phyloP scores from a whole-genome alignment of 2,329 filamentous ascomycete species.

The Ceratocystis alfenasii region DNA sequence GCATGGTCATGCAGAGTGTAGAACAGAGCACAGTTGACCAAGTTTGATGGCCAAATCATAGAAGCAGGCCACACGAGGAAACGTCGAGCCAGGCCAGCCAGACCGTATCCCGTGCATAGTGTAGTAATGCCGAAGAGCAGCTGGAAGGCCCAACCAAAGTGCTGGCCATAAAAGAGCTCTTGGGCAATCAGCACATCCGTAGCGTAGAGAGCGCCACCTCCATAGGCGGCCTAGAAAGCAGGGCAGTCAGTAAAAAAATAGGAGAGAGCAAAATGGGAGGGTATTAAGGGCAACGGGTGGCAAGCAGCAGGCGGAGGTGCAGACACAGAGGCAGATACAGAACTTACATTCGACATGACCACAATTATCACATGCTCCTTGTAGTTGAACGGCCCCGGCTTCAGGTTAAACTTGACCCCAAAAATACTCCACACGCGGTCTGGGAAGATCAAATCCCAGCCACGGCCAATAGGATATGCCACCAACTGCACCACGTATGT shows the following conservation, averaged over 20 bases:
- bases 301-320: not conserved
- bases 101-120: constrained; percentile 51
- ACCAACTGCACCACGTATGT: constrained; percentile 52
- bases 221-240: constrained; percentile 40
- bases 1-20: constrained; percentile 52
- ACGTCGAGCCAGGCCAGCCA: constrained; percentile 47
- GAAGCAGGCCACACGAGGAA: constrained; percentile 50
- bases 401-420: constrained; percentile 44
- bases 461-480: constrained; percentile 46
- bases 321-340: too few relatives aligned
- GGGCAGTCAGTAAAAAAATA: constrained; percentile 23
- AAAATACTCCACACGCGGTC: constrained; percentile 40
- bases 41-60: constrained; percentile 52
- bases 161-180: constrained; percentile 40
- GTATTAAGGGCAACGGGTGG: not conserved
- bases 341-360: constrained; percentile 50
- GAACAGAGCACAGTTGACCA: constrained; percentile 51
- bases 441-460: constrained; percentile 45
- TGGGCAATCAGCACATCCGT: constrained; percentile 37
- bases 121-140: constrained; percentile 48
- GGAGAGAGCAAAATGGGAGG: not conserved
- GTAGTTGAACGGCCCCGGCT: constrained; percentile 47
- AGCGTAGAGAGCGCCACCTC: constrained; percentile 45
- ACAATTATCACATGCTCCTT: constrained; percentile 52
- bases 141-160: constrained; percentile 47